phyloP scores from a whole-genome alignment of 2,329 filamentous ascomycete species.

The Sporothrix mexicana region DNA sequence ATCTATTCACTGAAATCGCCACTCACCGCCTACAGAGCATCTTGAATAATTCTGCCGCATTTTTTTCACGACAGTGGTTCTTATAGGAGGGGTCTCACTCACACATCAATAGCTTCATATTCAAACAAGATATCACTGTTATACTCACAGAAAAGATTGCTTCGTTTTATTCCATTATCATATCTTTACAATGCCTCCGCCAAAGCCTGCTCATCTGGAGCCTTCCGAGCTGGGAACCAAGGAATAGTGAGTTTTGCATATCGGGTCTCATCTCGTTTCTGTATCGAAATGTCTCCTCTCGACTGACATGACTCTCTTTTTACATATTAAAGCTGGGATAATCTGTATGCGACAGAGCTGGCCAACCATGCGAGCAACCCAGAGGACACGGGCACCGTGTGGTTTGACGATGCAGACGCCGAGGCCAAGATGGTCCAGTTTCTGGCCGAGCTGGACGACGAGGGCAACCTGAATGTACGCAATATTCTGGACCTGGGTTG shows the following conservation, averaged over 20 bases:
- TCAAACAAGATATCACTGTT: not conserved
- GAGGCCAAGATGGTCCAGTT: slow-evolving; percentile 79
- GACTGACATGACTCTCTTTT: not conserved
- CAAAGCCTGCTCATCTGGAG: slow-evolving; percentile 69
- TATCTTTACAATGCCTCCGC: slow-evolving; percentile 25
- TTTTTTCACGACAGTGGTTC: not conserved
- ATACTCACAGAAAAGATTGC: not conserved
- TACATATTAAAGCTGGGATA: slow-evolving; percentile 68
- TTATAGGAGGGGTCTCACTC: not conserved
- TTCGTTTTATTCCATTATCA: not conserved
- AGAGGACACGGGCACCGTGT: slow-evolving; percentile 83
- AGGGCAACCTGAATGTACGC: slow-evolving; percentile 47
- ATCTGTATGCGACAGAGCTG: slow-evolving; percentile 73
- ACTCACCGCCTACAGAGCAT: slow-evolving; percentile 15
- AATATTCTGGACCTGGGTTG: slow-evolving; percentile 85
- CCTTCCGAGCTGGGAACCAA: slow-evolving; percentile 85
- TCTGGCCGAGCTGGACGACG: slow-evolving; percentile 52
- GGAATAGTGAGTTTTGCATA: slow-evolving; percentile 72
- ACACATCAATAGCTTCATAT: not conserved
- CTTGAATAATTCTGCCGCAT: slow-evolving; percentile 26
- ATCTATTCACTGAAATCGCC: not conserved
- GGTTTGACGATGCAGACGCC: slow-evolving; percentile 94
- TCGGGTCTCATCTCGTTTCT: not conserved
- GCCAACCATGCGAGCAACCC: slow-evolving; percentile 74
- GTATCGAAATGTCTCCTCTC: not conserved